Percentiles rank a stretch among this genome's conserved stretches.
These are phyloP conservation scores for Priceomyces haplophilus DNA, from an alignment of 805 yeast species.

Conservation along the genomic window DNA sequence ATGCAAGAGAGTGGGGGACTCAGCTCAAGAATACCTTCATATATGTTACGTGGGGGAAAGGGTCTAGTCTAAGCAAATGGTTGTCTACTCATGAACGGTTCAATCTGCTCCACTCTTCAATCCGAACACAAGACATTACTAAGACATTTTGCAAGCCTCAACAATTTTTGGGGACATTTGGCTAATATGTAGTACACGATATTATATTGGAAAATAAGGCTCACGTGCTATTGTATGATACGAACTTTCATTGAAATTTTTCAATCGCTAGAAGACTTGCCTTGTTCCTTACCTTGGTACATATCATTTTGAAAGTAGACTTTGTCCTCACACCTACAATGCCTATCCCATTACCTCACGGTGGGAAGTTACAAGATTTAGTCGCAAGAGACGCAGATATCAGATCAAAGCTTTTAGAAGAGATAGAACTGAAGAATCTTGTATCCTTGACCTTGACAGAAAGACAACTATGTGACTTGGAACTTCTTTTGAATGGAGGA, in stretches of 20 bases:
- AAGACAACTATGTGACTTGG: constrained; percentile 91
- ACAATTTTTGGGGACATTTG: no score
- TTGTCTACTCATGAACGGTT: no score
- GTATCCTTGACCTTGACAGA: constrained; percentile 60
- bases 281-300: no score
- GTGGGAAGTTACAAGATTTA: constrained; percentile 84
- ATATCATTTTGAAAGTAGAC: no score
- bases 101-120: no score
- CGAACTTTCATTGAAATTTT: background rate
- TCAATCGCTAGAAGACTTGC: no score
- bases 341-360: constrained; percentile 79
- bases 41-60: background rate
- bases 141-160: background rate
- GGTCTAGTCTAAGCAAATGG: no score
- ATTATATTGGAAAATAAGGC: no score
- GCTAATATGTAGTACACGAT: no score
- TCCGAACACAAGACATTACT: background rate
- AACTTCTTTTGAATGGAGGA: constrained; percentile 88
- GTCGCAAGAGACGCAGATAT: constrained; percentile 73
- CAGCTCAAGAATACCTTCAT: background rate
- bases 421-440: constrained; percentile 45
- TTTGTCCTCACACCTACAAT: constrained; percentile 34
- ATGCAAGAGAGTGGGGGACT: background rate
- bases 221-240: constrained; percentile 15
- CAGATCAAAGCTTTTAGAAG: constrained; percentile 53